Conservation (phyloP, 176 grass and related monocot species). For the Lolium rigidum region DNA sequence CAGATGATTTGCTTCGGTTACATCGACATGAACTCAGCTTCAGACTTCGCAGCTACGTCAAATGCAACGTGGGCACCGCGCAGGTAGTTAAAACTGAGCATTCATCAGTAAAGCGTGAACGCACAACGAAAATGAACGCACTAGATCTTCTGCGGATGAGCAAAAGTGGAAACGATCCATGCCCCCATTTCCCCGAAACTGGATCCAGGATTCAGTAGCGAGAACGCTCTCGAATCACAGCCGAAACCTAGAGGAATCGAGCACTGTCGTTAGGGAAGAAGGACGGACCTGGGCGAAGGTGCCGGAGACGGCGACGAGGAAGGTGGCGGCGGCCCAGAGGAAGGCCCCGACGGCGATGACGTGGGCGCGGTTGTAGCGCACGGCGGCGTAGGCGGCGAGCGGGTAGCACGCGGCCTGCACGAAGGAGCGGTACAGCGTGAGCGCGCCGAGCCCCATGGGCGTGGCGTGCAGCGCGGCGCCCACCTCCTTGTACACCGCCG, state of each 20-base stretch:
- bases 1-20: background rate
- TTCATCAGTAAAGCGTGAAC: background rate
- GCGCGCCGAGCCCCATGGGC: slow-evolving; percentile 68
- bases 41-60: background rate
- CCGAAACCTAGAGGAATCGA: background rate
- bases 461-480: slow-evolving; percentile 77
- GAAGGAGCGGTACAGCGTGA: slow-evolving; percentile 83
- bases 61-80: background rate
- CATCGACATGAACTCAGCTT: background rate
- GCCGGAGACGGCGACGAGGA: slow-evolving; percentile 75
- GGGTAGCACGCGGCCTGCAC: slow-evolving; percentile 87
- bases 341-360: slow-evolving; percentile 77
- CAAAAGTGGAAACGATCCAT: background rate
- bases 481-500: slow-evolving; percentile 84
- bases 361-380: slow-evolving; percentile 77
- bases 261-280: background rate
- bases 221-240: background rate
- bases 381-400: slow-evolving; percentile 77
- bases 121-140: background rate
- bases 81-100: background rate
- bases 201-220: background rate
- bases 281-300: slow-evolving; percentile 73
- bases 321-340: slow-evolving; percentile 93
- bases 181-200: background rate
- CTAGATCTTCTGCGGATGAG: background rate